Base-by-base conservation (phyloP, 2,329 filamentous ascomycete species). In the Penicillium corylophilum region DNA sequence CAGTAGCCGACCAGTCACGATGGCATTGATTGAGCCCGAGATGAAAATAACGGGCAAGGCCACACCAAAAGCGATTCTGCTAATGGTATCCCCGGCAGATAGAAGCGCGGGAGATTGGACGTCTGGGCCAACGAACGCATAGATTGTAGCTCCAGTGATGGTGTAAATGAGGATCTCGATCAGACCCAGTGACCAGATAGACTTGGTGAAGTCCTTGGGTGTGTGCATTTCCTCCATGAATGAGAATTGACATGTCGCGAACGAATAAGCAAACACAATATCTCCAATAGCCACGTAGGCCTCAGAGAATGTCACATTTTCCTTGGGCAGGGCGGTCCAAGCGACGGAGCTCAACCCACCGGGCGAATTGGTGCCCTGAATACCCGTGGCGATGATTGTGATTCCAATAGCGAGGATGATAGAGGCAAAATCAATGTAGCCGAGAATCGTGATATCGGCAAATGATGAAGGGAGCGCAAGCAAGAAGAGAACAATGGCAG, bases 191-290 rank as follows among this genome's bases (percentile, higher is more conserved):
- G 64, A 36, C 65, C 70, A 71, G 59, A 76, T 73, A 6, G 73
- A 74, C 44, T 65, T 65, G 44, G 60, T 53, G 40, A 57, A 68
- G 52, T 68, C 63, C 35, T 51, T 51, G 8, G 63, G 60, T 7
- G 65, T 65, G 48, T 68, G 59, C 50, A 53, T 53, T 29, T 53
- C 50, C 23, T 48, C 50, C 50, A 53, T 53, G 12, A 53, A 53
- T 15, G 50, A 45, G 29, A 53, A 75, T 70, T 53, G 50, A 7
- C 45, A 47, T 1, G 45, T 44, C 46, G 74, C 73, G 58, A 77
- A 77, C 31, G 71, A 74, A 64, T 77, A 78, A 22, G 70, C 68
- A 48, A 72, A 72, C 42, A 70, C 60, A 20, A 73, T 70, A 51
- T 72, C 71, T 49, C 67, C 64, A 39, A 69, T 54, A 24, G 70